Percentiles rank a stretch among this genome's conserved stretches.
Conservation (phyloP, 805 yeast species). For the Lachancea sp. region DNA sequence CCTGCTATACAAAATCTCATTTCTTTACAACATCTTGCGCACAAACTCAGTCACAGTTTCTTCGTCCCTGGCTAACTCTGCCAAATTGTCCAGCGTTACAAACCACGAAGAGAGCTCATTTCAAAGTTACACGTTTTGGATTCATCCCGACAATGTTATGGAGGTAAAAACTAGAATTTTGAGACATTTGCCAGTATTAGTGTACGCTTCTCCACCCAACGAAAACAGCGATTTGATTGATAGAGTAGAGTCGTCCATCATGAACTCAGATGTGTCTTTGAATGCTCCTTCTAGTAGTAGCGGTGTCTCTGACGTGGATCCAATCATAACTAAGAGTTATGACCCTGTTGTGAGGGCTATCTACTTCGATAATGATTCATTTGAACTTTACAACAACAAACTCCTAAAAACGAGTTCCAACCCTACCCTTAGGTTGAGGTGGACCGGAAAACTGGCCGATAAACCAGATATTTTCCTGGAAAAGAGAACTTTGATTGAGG, state of each 20-base stretch:
- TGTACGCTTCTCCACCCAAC: conserved; percentile 45
- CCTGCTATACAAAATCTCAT: conserved; percentile 71
- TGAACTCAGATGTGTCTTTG: conserved; percentile 23
- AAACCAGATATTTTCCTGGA: conserved; percentile 78
- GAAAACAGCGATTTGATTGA: conserved; percentile 30
- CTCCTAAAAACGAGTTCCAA: conserved; percentile 60
- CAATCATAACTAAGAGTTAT: conserved; percentile 32
- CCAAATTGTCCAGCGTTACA: conserved; percentile 31
- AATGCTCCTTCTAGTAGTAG: conserved; percentile 35
- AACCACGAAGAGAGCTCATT: conserved; percentile 32
- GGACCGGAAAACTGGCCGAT: conserved; percentile 79
- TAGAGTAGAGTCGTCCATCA: conserved; percentile 22
- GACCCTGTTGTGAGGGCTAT: conserved; percentile 84
- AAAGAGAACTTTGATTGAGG: conserved; percentile 62
- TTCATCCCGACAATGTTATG: conserved; percentile 94
- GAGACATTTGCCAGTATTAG: conserved; percentile 87
- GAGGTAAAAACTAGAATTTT: conserved; percentile 94
- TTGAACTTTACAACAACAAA: conserved; percentile 82
- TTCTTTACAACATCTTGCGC: conserved; percentile 73
- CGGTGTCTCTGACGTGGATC: conserved; percentile 42
- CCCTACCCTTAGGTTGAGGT: conserved; percentile 76
- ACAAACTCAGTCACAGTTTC: conserved; percentile 41
- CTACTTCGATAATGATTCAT: conserved; percentile 78
- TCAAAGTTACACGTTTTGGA: conserved; percentile 85
- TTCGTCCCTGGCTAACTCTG: conserved; percentile 36